phyloP scores from a whole-genome alignment of 768 basidiomycete species.

The Amanita exitialis region DNA sequence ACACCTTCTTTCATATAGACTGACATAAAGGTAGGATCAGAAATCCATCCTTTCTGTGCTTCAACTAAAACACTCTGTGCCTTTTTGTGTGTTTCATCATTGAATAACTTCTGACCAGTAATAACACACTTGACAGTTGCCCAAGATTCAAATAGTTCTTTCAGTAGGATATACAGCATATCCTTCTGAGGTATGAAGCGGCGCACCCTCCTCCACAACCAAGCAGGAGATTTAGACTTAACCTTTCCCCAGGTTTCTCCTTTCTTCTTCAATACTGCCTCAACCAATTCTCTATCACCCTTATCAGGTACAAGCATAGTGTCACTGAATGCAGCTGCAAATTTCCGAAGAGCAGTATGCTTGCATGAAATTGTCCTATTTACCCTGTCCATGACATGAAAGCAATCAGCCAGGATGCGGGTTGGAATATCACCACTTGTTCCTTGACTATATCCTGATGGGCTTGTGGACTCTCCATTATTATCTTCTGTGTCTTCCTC shows the following conservation, averaged over 20 bases:
- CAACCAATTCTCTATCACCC: constrained; percentile 8
- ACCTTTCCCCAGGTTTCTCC: constrained; percentile 6
- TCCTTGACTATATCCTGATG: neutral
- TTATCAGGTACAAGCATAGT: constrained; percentile 12
- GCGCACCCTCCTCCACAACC: constrained; percentile 10
- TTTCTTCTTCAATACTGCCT: constrained; percentile 5
- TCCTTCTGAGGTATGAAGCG: constrained; percentile 10
- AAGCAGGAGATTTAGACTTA: constrained; percentile 4
- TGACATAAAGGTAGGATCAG: constrained; percentile 10
- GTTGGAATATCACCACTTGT: constrained; percentile 2
- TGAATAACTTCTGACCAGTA: neutral
- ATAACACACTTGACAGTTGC: neutral
- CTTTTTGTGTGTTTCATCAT: constrained; percentile 3
- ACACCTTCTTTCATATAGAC: constrained; percentile 8
- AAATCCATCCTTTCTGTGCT: constrained; percentile 11
- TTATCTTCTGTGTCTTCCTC: neutral
- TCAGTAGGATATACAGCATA: constrained; percentile 8
- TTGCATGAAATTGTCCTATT: constrained; percentile 6
- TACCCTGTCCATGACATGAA: constrained; percentile 8
- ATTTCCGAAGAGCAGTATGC: constrained; percentile 7
- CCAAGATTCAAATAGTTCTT: constrained; percentile 12
- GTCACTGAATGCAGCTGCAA: constrained; percentile 12
- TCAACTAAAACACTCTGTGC: constrained; percentile 8
- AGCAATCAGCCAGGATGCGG: constrained; percentile 8
- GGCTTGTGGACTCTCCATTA: neutral